Evolutionary conservation across 805 yeast genomes (phyloP).

Genomic region (Candida andamanensis): DNA sequence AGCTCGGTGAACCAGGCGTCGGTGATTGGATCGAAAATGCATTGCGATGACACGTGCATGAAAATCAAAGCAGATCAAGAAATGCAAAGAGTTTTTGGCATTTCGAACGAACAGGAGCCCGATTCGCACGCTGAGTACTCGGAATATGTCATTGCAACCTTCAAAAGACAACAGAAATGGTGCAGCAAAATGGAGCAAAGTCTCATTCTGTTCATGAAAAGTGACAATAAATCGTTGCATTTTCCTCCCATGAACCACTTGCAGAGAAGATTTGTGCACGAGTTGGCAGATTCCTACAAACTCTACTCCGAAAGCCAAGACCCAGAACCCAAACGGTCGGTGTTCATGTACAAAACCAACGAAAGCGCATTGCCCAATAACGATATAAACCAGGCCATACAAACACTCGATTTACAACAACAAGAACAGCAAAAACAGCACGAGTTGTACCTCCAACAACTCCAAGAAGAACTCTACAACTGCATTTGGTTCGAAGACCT

Average conservation of each 20-base stretch:
- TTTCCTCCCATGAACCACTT: conserved; percentile 71
- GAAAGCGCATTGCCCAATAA: conserved; percentile 32
- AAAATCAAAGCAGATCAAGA: conserved; percentile 53
- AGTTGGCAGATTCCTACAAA: conserved; percentile 53
- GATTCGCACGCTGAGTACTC: conserved; percentile 29
- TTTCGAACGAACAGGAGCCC: conserved; percentile 6
- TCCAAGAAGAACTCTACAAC: conserved; percentile 32
- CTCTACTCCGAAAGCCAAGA: conserved; percentile 73
- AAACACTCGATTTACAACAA: conserved; percentile 27
- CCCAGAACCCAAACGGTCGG: conserved; percentile 73
- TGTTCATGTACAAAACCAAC: conserved; percentile 47
- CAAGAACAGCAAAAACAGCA: conserved; percentile 16
- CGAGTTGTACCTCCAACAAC: conserved; percentile 17
- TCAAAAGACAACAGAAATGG: conserved; percentile 58
- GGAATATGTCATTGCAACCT: conserved; percentile 43
- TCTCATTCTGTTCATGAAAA: conserved; percentile 20
- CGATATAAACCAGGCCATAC: conserved; percentile 16
- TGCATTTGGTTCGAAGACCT: conserved; percentile 51
- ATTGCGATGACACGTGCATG: conserved; percentile 71
- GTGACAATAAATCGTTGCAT: conserved; percentile 36
- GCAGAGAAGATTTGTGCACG: conserved; percentile 69
- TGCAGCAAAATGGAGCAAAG: conserved; percentile 57
- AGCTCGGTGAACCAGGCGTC: conserved; percentile 35
- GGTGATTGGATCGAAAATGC: conserved; percentile 34
- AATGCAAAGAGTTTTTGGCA: conserved; percentile 57